Evolutionary conservation across 164 flowering plant genomes (phyloP), one percentile per base, ranked within the genome.

Genomic region (Vitis rotundifolia): DNA sequence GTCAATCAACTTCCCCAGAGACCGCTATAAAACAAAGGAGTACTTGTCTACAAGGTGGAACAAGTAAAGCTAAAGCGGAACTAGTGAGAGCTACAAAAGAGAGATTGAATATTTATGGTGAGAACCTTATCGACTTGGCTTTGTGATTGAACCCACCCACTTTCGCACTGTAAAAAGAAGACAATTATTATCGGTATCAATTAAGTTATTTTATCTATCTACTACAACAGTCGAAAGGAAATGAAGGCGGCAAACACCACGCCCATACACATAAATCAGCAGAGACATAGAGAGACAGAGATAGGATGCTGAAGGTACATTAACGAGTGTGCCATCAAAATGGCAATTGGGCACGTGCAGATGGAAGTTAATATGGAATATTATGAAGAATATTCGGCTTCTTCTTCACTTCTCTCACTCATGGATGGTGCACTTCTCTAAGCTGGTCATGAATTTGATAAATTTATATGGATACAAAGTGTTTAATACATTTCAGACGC

Each of bases 1-100:
- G 63, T 69, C 73, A 73, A 74, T 79, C 80, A 79, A 75, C 68
- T 49, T 69, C 75, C 52, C 28, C 6, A 44, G 67, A 19, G 77
- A 77, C 71, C 75, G 72, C 81, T 70, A 75, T 48, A 19, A 62
- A 69, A 76, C 84, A 76, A 76, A 66, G 14, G 8, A 61, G 74
- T 62, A 69, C 67, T 29, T 48, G 44, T 51, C 68, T 52, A 52
- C 22, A 44, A 50, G 28, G 26, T 22, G 26, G 26, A 22, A 22
- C 26, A 1, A 1, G 26, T 22, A 22, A 22, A 22, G 26, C 26
- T 12, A 59, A 52, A 63, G 61, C 53, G 69, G 65, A 64, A 13
- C 65, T 10, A 28, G 37, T 48, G 12, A 11, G 58, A 66, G 53
- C 60, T 48, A 59, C 16, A 60, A 61, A 53, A 49, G 18, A 72